Base-by-base conservation (phyloP, 371 early-diverging fungal species). In the Lichtheimia ramosa region DNA sequence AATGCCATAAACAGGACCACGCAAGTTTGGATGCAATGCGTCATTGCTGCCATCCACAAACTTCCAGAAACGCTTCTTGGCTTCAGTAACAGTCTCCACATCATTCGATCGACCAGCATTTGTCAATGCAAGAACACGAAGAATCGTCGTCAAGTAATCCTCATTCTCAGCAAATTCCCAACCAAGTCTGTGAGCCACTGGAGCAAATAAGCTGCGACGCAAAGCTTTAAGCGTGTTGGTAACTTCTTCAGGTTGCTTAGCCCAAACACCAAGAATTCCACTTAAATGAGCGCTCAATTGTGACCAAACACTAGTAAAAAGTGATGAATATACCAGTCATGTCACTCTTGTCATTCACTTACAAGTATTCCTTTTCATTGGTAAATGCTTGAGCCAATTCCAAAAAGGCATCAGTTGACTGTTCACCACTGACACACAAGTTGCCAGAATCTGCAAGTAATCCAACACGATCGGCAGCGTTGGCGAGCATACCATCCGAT, bases 1-100 rank as follows among this genome's bases (percentile, higher is more conserved):
- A 59, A 91, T 86, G 58, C 77, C 75, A 71, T 84, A 96, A 0
- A 93, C 92, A 2, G 89, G 72, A 23, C 87, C 85, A n/a, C 93
- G 90, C 20, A 97, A 66, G 71, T 95, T 91, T 42, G 96, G 90
- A 61, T 91, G 90, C 39, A 98, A 59, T 0, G 87, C 89, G 1
- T 71, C 73, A 3, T 48, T 68, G 56, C 73, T 67, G 21, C 77
- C 77, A 24, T 67, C 68, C 15, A 71, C 71, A 53, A 72, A 74
- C 51, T 64, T 65, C 71, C 73, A 74, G 68, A 80, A 80, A 21
- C 77, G 69, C 34, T 69, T 64, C 64, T 73, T 76, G 49, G 80
- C 80, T 59, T 80, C 71, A 23, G 67, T 60, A 4, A 77, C 66
- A 23, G 66, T 73, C 10, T 66, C 53, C 1, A 42, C 16, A 54